Percentiles rank a stretch among this genome's conserved stretches.
phyloP scores from a whole-genome alignment of 345 rosid species.

The Brassica incana region DNA sequence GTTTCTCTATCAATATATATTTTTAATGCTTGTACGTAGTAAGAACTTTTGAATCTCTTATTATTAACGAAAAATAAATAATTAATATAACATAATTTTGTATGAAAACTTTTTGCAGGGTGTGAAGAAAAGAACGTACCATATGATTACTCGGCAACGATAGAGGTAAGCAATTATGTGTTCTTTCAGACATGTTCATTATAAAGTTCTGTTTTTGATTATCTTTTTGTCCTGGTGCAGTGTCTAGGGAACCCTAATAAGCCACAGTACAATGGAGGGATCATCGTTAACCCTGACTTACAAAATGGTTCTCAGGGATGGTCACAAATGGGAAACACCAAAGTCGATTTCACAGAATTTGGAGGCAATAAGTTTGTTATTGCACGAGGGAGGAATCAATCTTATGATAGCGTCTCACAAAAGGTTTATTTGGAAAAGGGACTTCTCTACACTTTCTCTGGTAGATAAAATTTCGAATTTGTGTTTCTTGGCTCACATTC shows the following conservation, averaged over 20 bases:
- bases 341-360: constrained; percentile 43
- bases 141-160: constrained; percentile 34
- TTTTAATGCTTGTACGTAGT: background rate
- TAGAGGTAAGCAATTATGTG: constrained; percentile 19
- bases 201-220: background rate
- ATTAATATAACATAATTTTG: background rate
- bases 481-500: background rate
- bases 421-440: constrained; percentile 45
- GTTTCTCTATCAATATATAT: background rate
- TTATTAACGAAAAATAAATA: background rate
- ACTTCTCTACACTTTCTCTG: constrained; percentile 64
- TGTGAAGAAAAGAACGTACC: constrained; percentile 23
- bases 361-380: constrained; percentile 57
- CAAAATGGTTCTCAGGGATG: constrained; percentile 54
- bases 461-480: constrained; percentile 28
- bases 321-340: constrained; percentile 55
- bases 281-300: constrained; percentile 62
- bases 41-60: background rate
- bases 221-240: constrained; percentile 34
- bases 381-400: constrained; percentile 47
- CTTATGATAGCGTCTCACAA: constrained; percentile 55
- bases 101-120: constrained; percentile 2
- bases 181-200: background rate
- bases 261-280: constrained; percentile 80
- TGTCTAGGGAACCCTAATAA: constrained; percentile 54